Evolutionary conservation across 139 green algal species (phyloP), one percentile per base, ranked within the genome.

Genomic region (Spirogloea muscicola): DNA sequence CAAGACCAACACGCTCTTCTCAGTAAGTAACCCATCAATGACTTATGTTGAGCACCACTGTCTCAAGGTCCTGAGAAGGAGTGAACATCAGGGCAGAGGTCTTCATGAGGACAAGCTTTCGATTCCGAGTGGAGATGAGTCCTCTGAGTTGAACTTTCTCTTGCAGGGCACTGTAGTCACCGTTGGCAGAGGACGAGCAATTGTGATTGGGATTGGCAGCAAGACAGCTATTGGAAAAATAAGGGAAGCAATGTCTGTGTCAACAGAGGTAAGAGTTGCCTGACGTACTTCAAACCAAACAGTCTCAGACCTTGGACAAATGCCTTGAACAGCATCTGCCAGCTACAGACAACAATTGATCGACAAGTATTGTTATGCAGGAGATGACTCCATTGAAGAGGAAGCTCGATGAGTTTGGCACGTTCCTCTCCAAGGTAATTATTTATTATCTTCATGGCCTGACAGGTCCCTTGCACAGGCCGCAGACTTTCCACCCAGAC

Each of bases 371-470:
- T 21, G 34, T 7, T 1, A 34, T 77, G n/a, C 91, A 98, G 70
- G 86, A 91, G 63, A 89, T 96, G 82, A 98, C 94, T 2, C 94
- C 94, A 0, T 85, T 99, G 27, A 98, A 98, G 86, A 91, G 91
- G 76, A 97, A 97, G 81, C 86, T 99, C 39, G 90, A 99, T 66
- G 86, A 94, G 72, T 98, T 99, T 86, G 94, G 94, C 1, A 90
- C 95, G 67, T 60, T 89, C 60, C 88, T 99, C 18, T 93, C 93
- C 33, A 90, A 96, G 85, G 91, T 95, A 31, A 7, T 18, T n/a
- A n/a, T n/a, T 81, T 7, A 16, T 31, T 51, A 98, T 82, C 2
- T 94, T 93, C 48, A 98, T 98, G 93, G 16, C 46, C 2, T 98
- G 94, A 0, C 94, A 99, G 86, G 96, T 99, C 36, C 94, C n/a